phyloP scores from a whole-genome alignment of 1,284 basidiomycete species.

The Boletus semigastroideus region DNA sequence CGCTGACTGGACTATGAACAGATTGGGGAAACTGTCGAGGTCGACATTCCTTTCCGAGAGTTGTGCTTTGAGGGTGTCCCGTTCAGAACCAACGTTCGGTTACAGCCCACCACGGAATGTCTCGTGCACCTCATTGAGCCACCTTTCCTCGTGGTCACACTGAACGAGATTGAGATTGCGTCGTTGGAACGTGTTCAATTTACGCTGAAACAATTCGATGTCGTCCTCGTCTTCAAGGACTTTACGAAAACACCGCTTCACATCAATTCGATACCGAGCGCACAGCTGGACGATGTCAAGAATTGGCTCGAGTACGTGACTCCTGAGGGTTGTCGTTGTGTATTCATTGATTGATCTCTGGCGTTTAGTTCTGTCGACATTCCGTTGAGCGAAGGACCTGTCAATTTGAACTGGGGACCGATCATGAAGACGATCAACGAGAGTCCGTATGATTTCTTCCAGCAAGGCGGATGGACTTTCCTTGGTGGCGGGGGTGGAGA shows the following conservation, averaged over 20 bases:
- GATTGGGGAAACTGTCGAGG: slow-evolving; percentile 83
- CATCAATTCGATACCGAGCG: slow-evolving; percentile 93
- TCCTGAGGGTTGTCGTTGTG: background rate
- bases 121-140: slow-evolving; percentile 94
- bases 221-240: slow-evolving; percentile 96
- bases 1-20: slow-evolving; percentile 34
- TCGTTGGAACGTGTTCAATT: slow-evolving; percentile 98
- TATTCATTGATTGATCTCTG: slow-evolving; percentile 13
- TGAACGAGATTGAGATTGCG: slow-evolving; percentile 94
- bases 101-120: slow-evolving; percentile 97
- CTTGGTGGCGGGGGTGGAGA: slow-evolving; percentile 73
- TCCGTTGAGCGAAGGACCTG: slow-evolving; percentile 92
- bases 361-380: slow-evolving; percentile 87
- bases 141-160: slow-evolving; percentile 94
- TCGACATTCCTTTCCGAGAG: slow-evolving; percentile 97
- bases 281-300: slow-evolving; percentile 92
- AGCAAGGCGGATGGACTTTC: slow-evolving; percentile 96
- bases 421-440: slow-evolving; percentile 99
- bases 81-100: slow-evolving; percentile 89
- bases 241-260: slow-evolving; percentile 91
- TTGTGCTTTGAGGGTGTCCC: slow-evolving; percentile 98
- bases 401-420: slow-evolving; percentile 97
- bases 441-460: slow-evolving; percentile 95
- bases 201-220: slow-evolving; percentile 95
- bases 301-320: slow-evolving; percentile 94